Conservation (phyloP, 352 stramenopile species). For the Pythium oligandrum region DNA sequence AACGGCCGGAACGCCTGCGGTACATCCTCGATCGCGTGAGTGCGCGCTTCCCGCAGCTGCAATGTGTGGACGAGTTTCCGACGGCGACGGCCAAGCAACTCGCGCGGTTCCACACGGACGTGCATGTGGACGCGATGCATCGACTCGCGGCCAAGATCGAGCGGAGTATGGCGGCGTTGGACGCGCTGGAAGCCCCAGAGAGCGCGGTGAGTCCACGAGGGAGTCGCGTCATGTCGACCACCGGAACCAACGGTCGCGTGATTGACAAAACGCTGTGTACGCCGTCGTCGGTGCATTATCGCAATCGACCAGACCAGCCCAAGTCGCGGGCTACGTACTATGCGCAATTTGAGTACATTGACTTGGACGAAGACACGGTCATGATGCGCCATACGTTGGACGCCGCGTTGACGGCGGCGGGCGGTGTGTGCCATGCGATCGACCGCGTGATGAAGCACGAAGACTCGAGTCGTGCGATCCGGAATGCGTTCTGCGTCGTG, state of each 20-base stretch:
- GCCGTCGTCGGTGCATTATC: slow-evolving; percentile 9
- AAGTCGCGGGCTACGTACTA: slow-evolving; percentile 47
- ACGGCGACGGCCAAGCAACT: slow-evolving; percentile 43
- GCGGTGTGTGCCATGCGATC: too few species aligned
- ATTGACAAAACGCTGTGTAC: slow-evolving; percentile 11
- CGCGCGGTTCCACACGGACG: slow-evolving; percentile 44
- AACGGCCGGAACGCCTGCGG: slow-evolving; percentile 51
- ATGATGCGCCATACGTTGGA: slow-evolving; percentile 64
- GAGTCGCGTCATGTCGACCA: slow-evolving; percentile 1
- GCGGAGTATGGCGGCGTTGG: slow-evolving; percentile 50
- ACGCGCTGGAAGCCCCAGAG: slow-evolving; percentile 20
- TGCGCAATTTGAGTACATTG: slow-evolving; percentile 55
- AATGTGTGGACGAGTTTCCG: slow-evolving; percentile 19
- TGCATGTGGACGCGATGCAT: slow-evolving; percentile 51
- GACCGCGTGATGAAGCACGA: too few species aligned
- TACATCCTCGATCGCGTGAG: slow-evolving; percentile 31
- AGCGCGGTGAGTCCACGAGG: slow-evolving; percentile 5
- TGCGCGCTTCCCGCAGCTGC: slow-evolving; percentile 28
- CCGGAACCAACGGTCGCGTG: neutral
- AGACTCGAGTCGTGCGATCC: too few species aligned
- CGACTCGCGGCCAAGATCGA: slow-evolving; percentile 52
- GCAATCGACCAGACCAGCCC: slow-evolving; percentile 8
- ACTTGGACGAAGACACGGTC: slow-evolving; percentile 63
- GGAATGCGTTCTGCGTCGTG: too few species aligned
- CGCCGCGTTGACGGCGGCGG: too few species aligned